Evolutionary conservation across 2,329 filamentous ascomycete species (phyloP).

Genomic region (Colletotrichum scovillei): DNA sequence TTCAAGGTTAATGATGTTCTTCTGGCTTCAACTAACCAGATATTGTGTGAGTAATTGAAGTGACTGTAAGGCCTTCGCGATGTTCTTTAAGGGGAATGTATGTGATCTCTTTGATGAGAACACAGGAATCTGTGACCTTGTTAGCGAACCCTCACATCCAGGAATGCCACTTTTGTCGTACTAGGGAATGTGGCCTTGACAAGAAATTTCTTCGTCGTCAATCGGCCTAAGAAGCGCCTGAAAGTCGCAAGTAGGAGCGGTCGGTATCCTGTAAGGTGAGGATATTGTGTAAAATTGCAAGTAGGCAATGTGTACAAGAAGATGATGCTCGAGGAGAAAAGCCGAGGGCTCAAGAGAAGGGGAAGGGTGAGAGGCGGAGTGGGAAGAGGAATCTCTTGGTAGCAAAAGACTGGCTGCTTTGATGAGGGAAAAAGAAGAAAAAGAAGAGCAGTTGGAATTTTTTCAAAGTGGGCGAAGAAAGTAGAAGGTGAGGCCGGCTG

Average conservation of each 20-base stretch:
- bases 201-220: neutral
- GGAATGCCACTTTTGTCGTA: neutral
- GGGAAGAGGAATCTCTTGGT: neutral
- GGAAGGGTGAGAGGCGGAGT: neutral
- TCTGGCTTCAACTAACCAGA: neutral
- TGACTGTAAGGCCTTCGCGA: no score
- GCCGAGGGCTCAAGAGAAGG: neutral
- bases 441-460: neutral
- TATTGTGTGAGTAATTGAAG: neutral
- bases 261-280: neutral
- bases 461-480: neutral
- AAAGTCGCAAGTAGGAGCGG: neutral
- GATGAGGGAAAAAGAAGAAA: neutral
- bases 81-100: neutral
- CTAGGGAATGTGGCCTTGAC: neutral
- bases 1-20: neutral
- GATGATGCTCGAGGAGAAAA: neutral
- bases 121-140: neutral
- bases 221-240: neutral
- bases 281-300: neutral
- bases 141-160: neutral
- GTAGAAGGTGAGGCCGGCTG: neutral
- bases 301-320: neutral
- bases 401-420: neutral
- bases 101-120: neutral